Conservation (phyloP, 1,139 yeast genomes). For the Candida buenavistaensis region DNA sequence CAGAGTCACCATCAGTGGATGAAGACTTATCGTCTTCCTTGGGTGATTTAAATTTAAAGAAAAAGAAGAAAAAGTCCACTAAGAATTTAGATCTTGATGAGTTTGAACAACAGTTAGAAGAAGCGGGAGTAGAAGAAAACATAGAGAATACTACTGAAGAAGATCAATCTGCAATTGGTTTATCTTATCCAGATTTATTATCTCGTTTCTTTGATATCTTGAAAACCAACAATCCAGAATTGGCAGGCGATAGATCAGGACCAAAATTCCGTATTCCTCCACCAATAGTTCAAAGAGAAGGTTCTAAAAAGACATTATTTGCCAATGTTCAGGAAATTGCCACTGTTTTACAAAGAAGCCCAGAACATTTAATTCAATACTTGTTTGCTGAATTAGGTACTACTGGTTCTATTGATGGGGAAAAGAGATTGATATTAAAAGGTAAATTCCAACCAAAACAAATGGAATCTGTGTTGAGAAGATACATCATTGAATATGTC, state of each 20-base stretch:
- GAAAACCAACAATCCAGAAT: constrained; percentile 93
- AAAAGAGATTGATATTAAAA: constrained; percentile 91
- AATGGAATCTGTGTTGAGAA: constrained; percentile 92
- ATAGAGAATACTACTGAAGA: constrained; percentile 22
- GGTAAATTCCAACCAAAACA: constrained; percentile 99
- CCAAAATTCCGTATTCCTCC: constrained; percentile 97
- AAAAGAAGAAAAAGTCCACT: constrained; percentile 82
- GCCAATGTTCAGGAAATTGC: constrained; percentile 95
- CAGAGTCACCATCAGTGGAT: constrained; percentile 33
- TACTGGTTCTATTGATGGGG: constrained; percentile 98
- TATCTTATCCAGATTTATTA: constrained; percentile 76
- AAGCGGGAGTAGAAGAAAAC: constrained; percentile 78
- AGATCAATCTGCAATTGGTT: constrained; percentile 44
- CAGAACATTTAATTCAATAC: constrained; percentile 95
- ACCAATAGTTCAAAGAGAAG: constrained; percentile 96
- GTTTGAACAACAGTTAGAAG: constrained; percentile 85
- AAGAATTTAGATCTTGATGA: constrained; percentile 64
- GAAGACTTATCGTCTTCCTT: constrained; percentile 65
- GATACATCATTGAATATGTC: constrained; percentile 95
- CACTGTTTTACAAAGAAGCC: constrained; percentile 91
- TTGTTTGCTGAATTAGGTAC: constrained; percentile 99
- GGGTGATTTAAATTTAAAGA: constrained; percentile 76
- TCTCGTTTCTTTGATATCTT: constrained; percentile 82
- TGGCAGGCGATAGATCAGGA: constrained; percentile 94
- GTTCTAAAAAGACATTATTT: constrained; percentile 92